These are phyloP conservation scores for Kwoniella newhampshirensis DNA, from an alignment of 768 basidiomycete species.

Conservation along the genomic window DNA sequence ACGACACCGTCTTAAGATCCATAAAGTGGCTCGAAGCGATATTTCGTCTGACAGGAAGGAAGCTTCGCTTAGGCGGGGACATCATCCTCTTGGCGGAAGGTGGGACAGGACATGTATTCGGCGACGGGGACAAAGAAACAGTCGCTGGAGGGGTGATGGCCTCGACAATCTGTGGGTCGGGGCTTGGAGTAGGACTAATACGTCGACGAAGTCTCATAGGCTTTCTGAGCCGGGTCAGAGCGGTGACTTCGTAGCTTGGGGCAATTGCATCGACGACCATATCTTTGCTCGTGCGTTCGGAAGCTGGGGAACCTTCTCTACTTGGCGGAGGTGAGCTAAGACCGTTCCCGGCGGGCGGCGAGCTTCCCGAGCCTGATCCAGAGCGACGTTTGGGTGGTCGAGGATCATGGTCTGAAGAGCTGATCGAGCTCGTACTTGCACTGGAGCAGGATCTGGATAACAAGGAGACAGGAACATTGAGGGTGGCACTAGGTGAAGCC, in stretches of 20 bases:
- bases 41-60: slow-evolving; percentile 17
- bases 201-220: slow-evolving; percentile 10
- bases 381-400: slow-evolving; percentile 30
- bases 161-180: too few relatives aligned
- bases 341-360: slow-evolving; percentile 16
- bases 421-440: slow-evolving; percentile 17
- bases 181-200: slow-evolving; percentile 9
- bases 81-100: not conserved
- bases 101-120: too few relatives aligned
- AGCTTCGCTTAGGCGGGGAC: slow-evolving; percentile 8
- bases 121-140: too few relatives aligned
- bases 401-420: slow-evolving; percentile 24
- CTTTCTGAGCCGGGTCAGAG: not conserved
- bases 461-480: slow-evolving; percentile 5
- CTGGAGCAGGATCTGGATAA: slow-evolving; percentile 23
- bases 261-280: slow-evolving; percentile 3
- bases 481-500: slow-evolving; percentile 9
- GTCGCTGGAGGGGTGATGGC: too few relatives aligned
- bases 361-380: not conserved
- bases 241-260: not conserved
- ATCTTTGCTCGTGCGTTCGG: not conserved
- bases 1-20: slow-evolving; percentile 10
- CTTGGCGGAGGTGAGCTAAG: slow-evolving; percentile 39
- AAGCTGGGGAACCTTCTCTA: slow-evolving; percentile 21
- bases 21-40: not conserved